These are phyloP conservation scores for Yarrowia divulgata DNA, from an alignment of 805 yeast species.

Conservation along the genomic window DNA sequence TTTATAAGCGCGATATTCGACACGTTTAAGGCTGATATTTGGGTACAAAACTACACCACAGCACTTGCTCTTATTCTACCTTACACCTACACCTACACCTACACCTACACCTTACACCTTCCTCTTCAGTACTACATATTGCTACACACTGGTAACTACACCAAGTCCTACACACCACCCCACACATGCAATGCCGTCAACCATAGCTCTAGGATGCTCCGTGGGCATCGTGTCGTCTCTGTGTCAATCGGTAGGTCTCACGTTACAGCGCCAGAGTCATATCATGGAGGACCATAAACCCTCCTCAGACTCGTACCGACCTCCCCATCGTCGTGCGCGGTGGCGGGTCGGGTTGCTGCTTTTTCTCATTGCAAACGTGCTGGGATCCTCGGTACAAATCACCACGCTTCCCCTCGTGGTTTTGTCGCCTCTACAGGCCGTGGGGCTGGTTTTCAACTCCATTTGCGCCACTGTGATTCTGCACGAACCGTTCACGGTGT, in stretches of 20 bases:
- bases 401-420: constrained; percentile 83
- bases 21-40: no score
- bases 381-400: constrained; percentile 84
- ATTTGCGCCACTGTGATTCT: constrained; percentile 71
- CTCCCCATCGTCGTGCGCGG: constrained; percentile 50
- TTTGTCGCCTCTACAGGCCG: constrained; percentile 82
- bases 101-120: no score
- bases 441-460: constrained; percentile 87
- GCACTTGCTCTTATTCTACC: no score
- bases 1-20: no score
- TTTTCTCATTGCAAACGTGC: constrained; percentile 73
- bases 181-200: neutral
- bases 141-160: no score
- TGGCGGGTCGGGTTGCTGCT: constrained; percentile 80
- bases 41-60: no score
- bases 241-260: constrained; percentile 79
- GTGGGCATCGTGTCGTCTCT: constrained; percentile 81
- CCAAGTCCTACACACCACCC: no score
- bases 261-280: constrained; percentile 78
- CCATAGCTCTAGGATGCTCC: constrained; percentile 57
- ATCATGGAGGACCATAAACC: constrained; percentile 50
- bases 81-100: no score
- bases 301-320: constrained; percentile 52
- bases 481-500: constrained; percentile 68
- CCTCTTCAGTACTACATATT: no score